phyloP scores from a whole-genome alignment of 352 stramenopile genomes.

The Phytophthora pinifolia region DNA sequence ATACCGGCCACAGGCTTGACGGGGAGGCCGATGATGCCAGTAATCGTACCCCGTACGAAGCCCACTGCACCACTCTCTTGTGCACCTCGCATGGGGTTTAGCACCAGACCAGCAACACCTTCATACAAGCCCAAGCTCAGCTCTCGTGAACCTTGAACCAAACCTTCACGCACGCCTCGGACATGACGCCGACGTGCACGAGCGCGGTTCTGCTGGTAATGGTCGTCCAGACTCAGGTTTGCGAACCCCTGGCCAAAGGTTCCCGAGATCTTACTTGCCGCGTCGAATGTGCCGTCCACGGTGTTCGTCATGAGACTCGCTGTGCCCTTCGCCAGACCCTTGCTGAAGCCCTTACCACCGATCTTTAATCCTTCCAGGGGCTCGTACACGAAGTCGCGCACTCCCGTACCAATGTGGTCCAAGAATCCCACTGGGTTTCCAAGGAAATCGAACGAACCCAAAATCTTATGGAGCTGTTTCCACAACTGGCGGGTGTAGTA shows the following conservation, averaged over 20 bases:
- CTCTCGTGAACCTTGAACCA: slow-evolving; percentile 85
- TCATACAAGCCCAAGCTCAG: slow-evolving; percentile 85
- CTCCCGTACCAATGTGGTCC: slow-evolving; percentile 94
- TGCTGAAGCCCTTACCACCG: slow-evolving; percentile 84
- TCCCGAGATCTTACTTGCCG: slow-evolving; percentile 86
- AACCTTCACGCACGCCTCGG: slow-evolving; percentile 71
- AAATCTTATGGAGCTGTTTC: slow-evolving; percentile 89
- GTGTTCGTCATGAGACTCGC: slow-evolving; percentile 88
- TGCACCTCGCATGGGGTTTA: slow-evolving; percentile 81
- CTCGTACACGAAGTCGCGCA: slow-evolving; percentile 97
- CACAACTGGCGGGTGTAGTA: slow-evolving; percentile 89
- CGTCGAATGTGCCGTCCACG: slow-evolving; percentile 86
- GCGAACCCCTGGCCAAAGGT: slow-evolving; percentile 88
- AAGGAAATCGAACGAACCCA: slow-evolving; percentile 89
- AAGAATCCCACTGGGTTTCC: slow-evolving; percentile 89
- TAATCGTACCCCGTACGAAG: slow-evolving; percentile 86
- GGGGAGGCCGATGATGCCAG: slow-evolving; percentile 83
- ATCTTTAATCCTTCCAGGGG: slow-evolving; percentile 92
- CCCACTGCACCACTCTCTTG: slow-evolving; percentile 80
- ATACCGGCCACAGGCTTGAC: slow-evolving; percentile 88
- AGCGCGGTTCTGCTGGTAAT: slow-evolving; percentile 86
- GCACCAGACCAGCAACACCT: slow-evolving; percentile 76
- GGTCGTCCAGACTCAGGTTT: slow-evolving; percentile 84
- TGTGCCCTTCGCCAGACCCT: slow-evolving; percentile 84
- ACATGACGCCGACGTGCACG: slow-evolving; percentile 78